Percentiles rank a stretch among this genome's conserved stretches.
These are phyloP conservation scores for Alternaria conjuncta DNA, from an alignment of 2,329 filamentous ascomycete species.

Conservation along the genomic window DNA sequence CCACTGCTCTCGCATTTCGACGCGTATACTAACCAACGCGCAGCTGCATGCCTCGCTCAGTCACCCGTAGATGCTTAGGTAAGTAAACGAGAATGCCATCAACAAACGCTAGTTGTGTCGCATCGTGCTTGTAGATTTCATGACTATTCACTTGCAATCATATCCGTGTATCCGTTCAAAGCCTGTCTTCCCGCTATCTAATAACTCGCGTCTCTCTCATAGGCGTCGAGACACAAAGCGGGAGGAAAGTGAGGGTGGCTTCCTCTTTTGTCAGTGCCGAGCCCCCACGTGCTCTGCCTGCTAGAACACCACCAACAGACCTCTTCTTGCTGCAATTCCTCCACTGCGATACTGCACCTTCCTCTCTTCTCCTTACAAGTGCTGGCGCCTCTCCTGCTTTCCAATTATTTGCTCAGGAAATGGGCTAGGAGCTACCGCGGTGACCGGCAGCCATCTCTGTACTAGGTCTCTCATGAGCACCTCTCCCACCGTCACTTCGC, in stretches of 20 bases:
- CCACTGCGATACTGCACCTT: constrained; percentile 24
- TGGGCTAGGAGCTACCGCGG: constrained; percentile 29
- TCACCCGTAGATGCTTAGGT: constrained; percentile 46
- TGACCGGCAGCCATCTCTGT: constrained; percentile 31
- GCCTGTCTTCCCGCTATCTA: constrained; percentile 69
- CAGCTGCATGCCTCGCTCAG: constrained; percentile 51
- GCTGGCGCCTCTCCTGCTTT: constrained; percentile 23
- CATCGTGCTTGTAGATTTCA: neutral
- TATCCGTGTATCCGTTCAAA: neutral
- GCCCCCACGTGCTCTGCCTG: constrained; percentile 40
- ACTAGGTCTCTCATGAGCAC: constrained; percentile 29
- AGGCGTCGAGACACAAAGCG: constrained; percentile 73
- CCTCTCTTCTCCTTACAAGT: constrained; percentile 21
- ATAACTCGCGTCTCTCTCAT: constrained; percentile 66
- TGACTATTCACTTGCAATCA: neutral
- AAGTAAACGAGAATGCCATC: neutral
- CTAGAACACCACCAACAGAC: constrained; percentile 37
- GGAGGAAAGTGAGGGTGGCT: constrained; percentile 64
- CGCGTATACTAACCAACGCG: constrained; percentile 9
- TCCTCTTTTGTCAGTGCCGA: constrained; percentile 33
- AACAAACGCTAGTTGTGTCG: neutral
- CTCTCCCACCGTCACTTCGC: constrained; percentile 36
- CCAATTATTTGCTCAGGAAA: constrained; percentile 19
- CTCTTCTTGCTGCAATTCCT: constrained; percentile 24
- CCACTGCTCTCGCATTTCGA: neutral